phyloP scores from a whole-genome alignment of 2,329 filamentous ascomycete genomes.

The Colletotrichum eleusines region DNA sequence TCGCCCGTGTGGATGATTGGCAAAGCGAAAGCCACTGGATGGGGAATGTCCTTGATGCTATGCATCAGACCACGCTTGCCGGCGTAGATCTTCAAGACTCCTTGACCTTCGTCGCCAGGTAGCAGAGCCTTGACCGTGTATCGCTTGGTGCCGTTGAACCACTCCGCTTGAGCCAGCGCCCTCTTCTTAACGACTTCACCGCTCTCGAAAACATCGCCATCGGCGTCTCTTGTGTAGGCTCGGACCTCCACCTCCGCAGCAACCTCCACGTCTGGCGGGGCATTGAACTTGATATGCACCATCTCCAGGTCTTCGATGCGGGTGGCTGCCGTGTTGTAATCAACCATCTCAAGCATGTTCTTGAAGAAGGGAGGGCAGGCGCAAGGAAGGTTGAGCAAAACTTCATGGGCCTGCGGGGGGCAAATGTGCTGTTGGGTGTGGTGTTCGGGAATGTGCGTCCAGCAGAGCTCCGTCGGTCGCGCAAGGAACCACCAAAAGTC shows the following conservation, averaged over 20 bases:
- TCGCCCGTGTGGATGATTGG: conserved; percentile 91
- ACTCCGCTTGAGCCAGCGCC: conserved; percentile 91
- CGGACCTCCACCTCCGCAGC: conserved; percentile 92
- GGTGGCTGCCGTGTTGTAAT: conserved; percentile 90
- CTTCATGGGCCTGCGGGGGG: conserved; percentile 86
- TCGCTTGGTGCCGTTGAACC: conserved; percentile 87
- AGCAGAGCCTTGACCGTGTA: conserved; percentile 94
- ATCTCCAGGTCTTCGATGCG: conserved; percentile 94
- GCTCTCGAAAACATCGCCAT: conserved; percentile 94
- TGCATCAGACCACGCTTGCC: conserved; percentile 97
- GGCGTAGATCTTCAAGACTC: conserved; percentile 89
- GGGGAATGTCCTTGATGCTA: conserved; percentile 95
- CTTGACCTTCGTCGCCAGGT: conserved; percentile 91
- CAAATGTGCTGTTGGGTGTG: conserved; percentile 93
- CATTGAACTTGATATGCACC: conserved; percentile 87
- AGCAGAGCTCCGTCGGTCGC: conserved; percentile 89
- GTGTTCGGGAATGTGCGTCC: conserved; percentile 92
- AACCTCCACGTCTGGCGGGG: conserved; percentile 90
- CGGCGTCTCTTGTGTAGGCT: conserved; percentile 81
- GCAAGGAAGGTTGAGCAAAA: conserved; percentile 87
- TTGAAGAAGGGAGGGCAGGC: conserved; percentile 91
- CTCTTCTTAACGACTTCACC: conserved; percentile 88
- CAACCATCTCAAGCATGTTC: conserved; percentile 80
- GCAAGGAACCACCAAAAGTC: conserved; percentile 96
- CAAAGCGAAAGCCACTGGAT: conserved; percentile 89